phyloP scores from a whole-genome alignment of 352 stramenopile genomes.

The Globisporangium rhizosaccharum region DNA sequence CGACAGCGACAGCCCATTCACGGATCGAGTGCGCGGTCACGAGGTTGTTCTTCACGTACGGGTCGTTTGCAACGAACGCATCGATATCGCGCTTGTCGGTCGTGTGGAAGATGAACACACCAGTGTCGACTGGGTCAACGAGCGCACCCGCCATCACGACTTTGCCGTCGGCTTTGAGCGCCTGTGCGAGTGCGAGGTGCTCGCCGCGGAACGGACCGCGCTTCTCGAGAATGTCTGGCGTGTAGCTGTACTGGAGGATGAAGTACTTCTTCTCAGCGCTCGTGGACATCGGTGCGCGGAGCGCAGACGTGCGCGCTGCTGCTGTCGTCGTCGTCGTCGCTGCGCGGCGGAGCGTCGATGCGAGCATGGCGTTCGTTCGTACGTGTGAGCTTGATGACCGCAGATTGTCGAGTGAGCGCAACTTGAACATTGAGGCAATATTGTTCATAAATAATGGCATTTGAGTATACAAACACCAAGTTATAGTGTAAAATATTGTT shows the following conservation, averaged over 20 bases:
- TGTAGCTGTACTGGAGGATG: conserved; percentile 71
- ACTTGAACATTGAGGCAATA: not conserved
- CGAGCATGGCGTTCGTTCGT: not conserved
- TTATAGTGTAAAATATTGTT: too few relatives aligned
- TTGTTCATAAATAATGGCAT: not conserved
- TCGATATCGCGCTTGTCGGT: conserved; percentile 50
- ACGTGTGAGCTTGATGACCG: conserved; percentile 3
- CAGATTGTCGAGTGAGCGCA: not conserved
- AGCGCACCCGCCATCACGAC: conserved; percentile 71
- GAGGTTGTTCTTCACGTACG: conserved; percentile 72
- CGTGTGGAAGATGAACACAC: conserved; percentile 61
- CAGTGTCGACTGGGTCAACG: conserved; percentile 52
- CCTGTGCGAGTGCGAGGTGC: conserved; percentile 46
- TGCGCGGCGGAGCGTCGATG: conserved; percentile 1
- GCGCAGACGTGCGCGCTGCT: not conserved
- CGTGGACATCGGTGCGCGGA: conserved; percentile 27
- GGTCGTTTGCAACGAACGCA: conserved; percentile 58
- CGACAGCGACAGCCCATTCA: conserved; percentile 58
- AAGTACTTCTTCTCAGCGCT: conserved; percentile 45
- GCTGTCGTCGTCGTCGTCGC: not conserved
- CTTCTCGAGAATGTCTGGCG: conserved; percentile 69
- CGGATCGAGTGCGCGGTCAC: conserved; percentile 61
- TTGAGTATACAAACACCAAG: too few relatives aligned
- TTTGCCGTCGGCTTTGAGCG: conserved; percentile 45
- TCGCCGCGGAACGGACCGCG: conserved; percentile 59